Base-by-base conservation (phyloP, 2,329 filamentous ascomycete species). In the Calycina herbarum region DNA sequence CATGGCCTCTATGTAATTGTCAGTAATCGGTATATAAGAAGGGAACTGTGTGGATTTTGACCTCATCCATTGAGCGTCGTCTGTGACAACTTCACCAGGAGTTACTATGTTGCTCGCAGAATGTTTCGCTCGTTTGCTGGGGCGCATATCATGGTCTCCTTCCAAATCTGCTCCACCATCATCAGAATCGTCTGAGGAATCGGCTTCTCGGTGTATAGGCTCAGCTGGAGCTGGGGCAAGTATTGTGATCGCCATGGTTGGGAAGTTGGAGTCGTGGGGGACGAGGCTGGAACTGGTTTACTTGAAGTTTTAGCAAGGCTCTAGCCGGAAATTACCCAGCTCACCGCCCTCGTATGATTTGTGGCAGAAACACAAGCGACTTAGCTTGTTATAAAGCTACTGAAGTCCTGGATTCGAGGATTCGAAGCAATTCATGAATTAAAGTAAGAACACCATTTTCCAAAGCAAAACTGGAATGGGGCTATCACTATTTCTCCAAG, bases 1-100 rank as follows among this genome's bases (percentile, higher is more conserved):
- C 95, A 80, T 99, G 95, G 74, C 95, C 95, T 80, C 93, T 92
- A 76, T 45, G 51, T 45, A 10, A 35, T 56, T 38, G 61, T 75
- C 69, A 74, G 71, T 51, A 64, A 66, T 15, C 40, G 35, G 5
- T 20, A 11, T 2, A 38, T 35, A 40, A 61, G n/a, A 17, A n/a
- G 17, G 2, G 8, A 45, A 15, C 0, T 29, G 35, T 27, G 42
- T n/a, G 33, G 33, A 48, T 42, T 69, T 81, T 62, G 79, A 88
- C 86, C 88, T 88, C 94, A 98, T 98, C 93, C 93, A 98, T 82
- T 97, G 93, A n/a, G 93, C 85, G 78, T 97, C 93, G 70, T 89
- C 86, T 11, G 94, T 97, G 72, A 98, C 92, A 67, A 90, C 81
- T 76, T 96, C 91, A 74, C 94, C 95, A 0, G 94, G 94, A 0